Percentiles rank a stretch among this genome's conserved stretches.
phyloP scores from a whole-genome alignment of 2,329 filamentous ascomycete genomes.

The Curvularia spicifera region DNA sequence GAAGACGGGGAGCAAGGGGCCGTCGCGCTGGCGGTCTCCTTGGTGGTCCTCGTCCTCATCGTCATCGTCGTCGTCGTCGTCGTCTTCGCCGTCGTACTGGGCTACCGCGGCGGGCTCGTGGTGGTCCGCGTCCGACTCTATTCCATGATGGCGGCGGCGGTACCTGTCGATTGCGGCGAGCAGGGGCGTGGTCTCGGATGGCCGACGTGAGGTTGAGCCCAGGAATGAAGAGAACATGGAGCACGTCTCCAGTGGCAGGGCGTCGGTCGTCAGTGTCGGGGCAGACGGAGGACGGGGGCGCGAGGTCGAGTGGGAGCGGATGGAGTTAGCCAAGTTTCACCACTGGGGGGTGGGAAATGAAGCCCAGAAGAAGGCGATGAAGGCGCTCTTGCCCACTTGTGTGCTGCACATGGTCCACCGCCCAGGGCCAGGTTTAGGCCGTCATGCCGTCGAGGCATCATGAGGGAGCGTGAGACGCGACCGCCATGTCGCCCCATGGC shows the following conservation, averaged over 20 bases:
- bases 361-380: constrained; percentile 17
- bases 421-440: constrained; percentile 15
- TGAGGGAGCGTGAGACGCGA: constrained; percentile 15
- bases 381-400: constrained; percentile 18
- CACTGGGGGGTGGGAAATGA: constrained; percentile 19
- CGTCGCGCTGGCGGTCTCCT: constrained; percentile 37
- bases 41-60: constrained; percentile 38
- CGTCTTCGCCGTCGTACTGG: constrained; percentile 40
- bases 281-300: constrained; percentile 13
- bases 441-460: constrained; percentile 16
- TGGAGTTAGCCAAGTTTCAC: constrained; percentile 16
- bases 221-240: constrained; percentile 50
- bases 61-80: constrained; percentile 37
- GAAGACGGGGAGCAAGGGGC: constrained; percentile 51
- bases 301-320: constrained; percentile 3
- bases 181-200: constrained; percentile 46
- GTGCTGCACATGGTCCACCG: constrained; percentile 17
- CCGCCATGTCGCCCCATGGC: constrained; percentile 15
- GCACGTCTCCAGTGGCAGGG: constrained; percentile 20
- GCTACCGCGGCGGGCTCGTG: constrained; percentile 26
- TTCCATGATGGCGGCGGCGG: constrained; percentile 36
- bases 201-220: constrained; percentile 38
- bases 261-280: constrained; percentile 19
- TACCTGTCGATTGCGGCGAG: constrained; percentile 41
- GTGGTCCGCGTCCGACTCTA: constrained; percentile 31